phyloP scores from a whole-genome alignment of 2,329 filamentous ascomycete genomes.

The Aspergillus texensis region DNA sequence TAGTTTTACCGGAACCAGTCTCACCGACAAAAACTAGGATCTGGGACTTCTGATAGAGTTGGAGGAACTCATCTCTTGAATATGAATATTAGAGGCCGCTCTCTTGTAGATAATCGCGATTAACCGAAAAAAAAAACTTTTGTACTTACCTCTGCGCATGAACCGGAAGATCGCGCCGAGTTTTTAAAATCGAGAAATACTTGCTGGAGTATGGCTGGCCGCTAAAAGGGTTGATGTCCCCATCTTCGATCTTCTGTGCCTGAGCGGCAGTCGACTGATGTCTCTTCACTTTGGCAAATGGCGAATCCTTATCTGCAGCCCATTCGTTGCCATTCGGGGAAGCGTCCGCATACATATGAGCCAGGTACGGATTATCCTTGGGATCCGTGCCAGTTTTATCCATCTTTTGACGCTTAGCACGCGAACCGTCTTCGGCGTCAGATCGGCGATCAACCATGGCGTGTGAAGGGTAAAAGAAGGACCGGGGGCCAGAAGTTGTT shows the following conservation, averaged over 20 bases:
- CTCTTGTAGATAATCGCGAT: background rate
- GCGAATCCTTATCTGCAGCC: conserved; percentile 43
- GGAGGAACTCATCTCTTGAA: conserved; percentile 80
- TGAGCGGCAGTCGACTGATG: conserved; percentile 79
- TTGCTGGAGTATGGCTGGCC: conserved; percentile 72
- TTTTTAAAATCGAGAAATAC: conserved; percentile 89
- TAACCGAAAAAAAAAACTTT: background rate
- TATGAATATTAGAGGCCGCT: background rate
- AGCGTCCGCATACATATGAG: conserved; percentile 75
- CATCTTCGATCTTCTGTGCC: conserved; percentile 75
- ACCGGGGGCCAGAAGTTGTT: conserved; percentile 11
- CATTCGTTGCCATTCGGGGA: conserved; percentile 34
- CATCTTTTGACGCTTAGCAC: conserved; percentile 60
- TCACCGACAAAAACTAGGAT: conserved; percentile 98
- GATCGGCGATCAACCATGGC: conserved; percentile 62
- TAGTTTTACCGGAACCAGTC: conserved; percentile 98
- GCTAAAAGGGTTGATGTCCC: conserved; percentile 83
- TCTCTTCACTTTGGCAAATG: conserved; percentile 69
- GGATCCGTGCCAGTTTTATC: conserved; percentile 53
- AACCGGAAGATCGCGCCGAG: conserved; percentile 82
- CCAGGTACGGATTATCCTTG: conserved; percentile 80
- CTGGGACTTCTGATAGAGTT: conserved; percentile 89
- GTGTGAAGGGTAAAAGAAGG: conserved; percentile 14
- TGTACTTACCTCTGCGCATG: conserved; percentile 76
- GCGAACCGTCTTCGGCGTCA: conserved; percentile 52